Percentiles rank a stretch among this genome's conserved stretches.
phyloP scores from a whole-genome alignment of 257 asterid species.

The Solanum bukasovii region DNA sequence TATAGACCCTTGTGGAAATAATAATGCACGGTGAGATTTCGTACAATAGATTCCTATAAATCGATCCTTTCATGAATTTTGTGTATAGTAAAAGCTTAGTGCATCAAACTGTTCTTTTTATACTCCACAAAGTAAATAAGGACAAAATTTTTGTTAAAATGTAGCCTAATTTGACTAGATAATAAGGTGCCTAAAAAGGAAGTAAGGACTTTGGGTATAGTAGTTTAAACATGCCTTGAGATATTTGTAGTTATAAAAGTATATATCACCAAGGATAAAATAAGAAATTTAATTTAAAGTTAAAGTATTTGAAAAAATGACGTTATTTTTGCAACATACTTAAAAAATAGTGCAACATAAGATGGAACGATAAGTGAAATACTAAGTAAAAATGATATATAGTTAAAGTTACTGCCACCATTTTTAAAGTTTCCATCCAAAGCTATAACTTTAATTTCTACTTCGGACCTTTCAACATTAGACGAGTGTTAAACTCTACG shows the following conservation, averaged over 20 bases:
- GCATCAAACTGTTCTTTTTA: background rate
- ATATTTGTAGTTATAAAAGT: background rate
- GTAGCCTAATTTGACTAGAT: background rate
- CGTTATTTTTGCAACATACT: background rate
- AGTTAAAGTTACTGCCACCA: too few relatives aligned
- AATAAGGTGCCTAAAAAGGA: background rate
- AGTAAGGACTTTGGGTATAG: background rate
- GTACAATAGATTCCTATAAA: background rate
- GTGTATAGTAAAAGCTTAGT: background rate
- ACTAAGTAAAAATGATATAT: background rate
- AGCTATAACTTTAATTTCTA: background rate
- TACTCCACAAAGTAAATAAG: background rate
- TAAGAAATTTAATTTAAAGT: background rate
- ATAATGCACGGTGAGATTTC: background rate
- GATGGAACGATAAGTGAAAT: background rate
- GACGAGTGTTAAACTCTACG: background rate
- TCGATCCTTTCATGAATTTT: background rate
- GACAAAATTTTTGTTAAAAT: background rate
- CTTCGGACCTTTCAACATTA: background rate
- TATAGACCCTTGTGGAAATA: background rate
- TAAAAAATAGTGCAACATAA: background rate
- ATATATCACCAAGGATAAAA: background rate
- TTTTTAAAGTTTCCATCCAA: background rate
- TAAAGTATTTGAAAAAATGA: background rate
- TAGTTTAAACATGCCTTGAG: background rate